Evolutionary conservation across 2,329 filamentous ascomycete genomes (phyloP).

Genomic region (Colletotrichum camelliae): DNA sequence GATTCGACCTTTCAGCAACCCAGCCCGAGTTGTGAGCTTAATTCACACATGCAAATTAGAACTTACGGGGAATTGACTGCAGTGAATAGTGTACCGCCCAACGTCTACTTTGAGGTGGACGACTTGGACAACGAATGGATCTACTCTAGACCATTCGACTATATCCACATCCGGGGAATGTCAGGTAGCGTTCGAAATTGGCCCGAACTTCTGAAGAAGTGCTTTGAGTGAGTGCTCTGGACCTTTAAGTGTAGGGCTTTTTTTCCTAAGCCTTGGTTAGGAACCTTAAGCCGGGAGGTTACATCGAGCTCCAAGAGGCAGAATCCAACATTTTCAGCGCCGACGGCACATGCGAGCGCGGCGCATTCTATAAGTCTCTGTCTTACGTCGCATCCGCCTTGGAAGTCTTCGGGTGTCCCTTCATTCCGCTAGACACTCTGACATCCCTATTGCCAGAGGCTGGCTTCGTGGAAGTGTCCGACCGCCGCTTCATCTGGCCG

Average conservation of each 20-base stretch:
- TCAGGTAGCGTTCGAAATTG: conserved; percentile 28
- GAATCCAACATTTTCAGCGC: conserved; percentile 42
- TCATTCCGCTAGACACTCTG: conserved; percentile 20
- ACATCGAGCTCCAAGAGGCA: conserved; percentile 48
- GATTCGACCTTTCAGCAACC: conserved; percentile 47
- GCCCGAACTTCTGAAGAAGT: background rate
- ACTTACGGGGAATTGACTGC: background rate
- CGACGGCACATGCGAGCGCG: conserved; percentile 39
- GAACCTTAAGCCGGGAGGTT: conserved; percentile 47
- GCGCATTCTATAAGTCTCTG: conserved; percentile 34
- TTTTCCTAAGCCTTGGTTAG: background rate
- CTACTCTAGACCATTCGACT: conserved; percentile 36
- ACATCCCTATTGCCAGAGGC: background rate
- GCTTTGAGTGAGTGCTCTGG: background rate
- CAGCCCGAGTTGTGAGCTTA: conserved; percentile 37
- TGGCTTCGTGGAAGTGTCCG: conserved; percentile 34
- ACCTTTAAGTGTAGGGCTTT: background rate
- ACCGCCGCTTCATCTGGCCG: conserved; percentile 32
- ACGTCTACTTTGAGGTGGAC: conserved; percentile 48
- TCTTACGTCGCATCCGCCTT: conserved; percentile 47
- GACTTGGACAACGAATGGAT: conserved; percentile 39
- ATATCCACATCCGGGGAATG: conserved; percentile 37
- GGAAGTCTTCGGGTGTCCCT: conserved; percentile 32
- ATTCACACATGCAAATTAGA: background rate
- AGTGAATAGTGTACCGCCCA: conserved; percentile 41